These are phyloP conservation scores for Closterium sp. DNA, from an alignment of 139 green algal species.

Conservation along the genomic window DNA sequence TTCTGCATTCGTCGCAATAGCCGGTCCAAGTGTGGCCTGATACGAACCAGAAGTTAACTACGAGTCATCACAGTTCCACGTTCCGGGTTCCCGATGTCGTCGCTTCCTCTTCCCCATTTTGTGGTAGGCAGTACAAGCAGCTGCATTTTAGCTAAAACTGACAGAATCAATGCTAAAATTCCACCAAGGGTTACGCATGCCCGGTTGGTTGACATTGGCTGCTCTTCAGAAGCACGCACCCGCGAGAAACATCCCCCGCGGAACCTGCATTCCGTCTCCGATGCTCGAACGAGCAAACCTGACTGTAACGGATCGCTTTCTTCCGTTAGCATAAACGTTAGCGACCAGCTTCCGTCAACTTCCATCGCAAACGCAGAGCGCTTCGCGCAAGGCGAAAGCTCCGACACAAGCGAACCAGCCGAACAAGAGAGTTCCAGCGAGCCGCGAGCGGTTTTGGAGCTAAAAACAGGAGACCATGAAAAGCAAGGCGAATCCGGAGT, in stretches of 20 bases:
- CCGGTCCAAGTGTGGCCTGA: too few species aligned
- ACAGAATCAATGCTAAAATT: neutral
- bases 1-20: too few species aligned
- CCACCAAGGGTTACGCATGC: neutral
- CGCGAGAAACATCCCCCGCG: neutral
- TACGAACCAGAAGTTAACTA: too few species aligned
- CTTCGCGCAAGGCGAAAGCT: neutral
- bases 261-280: neutral
- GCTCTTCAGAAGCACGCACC: too few species aligned
- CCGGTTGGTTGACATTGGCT: neutral
- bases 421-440: neutral
- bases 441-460: too few species aligned
- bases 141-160: neutral
- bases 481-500: too few species aligned
- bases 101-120: neutral
- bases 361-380: neutral
- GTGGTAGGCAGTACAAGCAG: neutral
- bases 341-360: neutral
- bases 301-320: neutral
- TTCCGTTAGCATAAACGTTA: neutral
- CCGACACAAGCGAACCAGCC: too few species aligned
- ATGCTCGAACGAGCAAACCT: neutral
- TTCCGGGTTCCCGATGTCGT: neutral
- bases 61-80: neutral
- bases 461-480: too few species aligned